phyloP scores from a whole-genome alignment of 2,329 filamentous ascomycete species.

The Coccinonectria pachysandricola region DNA sequence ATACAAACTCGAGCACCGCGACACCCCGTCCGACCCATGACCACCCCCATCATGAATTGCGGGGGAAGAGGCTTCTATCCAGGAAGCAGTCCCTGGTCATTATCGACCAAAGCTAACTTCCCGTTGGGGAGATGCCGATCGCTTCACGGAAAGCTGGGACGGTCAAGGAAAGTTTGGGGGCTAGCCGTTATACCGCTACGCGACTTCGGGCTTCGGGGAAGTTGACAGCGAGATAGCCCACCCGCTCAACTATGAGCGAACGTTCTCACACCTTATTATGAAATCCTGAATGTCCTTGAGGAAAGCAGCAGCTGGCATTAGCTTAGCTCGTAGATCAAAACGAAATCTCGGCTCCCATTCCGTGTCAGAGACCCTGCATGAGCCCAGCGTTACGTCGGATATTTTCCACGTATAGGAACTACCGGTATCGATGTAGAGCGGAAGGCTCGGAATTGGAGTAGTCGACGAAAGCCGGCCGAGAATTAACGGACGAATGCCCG shows the following conservation, averaged over 20 bases:
- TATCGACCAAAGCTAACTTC: conserved; percentile 9
- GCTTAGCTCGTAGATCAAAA: too few species aligned
- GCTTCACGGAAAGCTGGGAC: conserved; percentile 9
- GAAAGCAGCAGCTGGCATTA: too few species aligned
- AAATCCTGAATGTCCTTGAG: too few species aligned
- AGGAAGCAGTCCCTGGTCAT: too few species aligned
- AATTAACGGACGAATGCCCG: conserved; percentile 1
- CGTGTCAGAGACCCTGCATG: too few species aligned
- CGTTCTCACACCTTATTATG: too few species aligned
- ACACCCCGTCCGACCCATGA: conserved; percentile 6
- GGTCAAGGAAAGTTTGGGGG: conserved; percentile 5
- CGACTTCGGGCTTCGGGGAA: conserved; percentile 13
- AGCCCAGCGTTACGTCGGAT: conserved; percentile 3
- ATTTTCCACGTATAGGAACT: conserved; percentile 15
- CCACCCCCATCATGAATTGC: conserved; percentile 12
- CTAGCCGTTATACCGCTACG: conserved; percentile 3
- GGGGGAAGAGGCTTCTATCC: conserved; percentile 11
- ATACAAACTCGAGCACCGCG: conserved; percentile 7
- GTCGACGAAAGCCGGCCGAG: not conserved
- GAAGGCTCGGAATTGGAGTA: conserved; percentile 1
- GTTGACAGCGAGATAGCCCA: too few species aligned
- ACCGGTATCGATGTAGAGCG: not conserved
- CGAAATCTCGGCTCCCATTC: too few species aligned
- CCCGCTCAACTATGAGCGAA: too few species aligned
- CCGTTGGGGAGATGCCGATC: conserved; percentile 17